Conservation (phyloP, 345 rosid species). For the Nephelium lappaceum region DNA sequence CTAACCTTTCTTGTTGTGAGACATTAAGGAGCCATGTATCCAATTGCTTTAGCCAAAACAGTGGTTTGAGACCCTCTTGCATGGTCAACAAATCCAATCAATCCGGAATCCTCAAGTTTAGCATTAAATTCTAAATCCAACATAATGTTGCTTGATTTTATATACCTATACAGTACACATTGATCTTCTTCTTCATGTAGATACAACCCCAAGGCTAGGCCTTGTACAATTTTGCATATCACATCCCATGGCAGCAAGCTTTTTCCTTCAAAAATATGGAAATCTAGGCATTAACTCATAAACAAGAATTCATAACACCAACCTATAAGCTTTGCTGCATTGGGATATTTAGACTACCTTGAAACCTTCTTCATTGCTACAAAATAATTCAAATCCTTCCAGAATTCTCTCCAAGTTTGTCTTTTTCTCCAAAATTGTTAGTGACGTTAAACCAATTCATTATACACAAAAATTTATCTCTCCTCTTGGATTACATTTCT, state of each 20-base stretch:
- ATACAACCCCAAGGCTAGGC: slow-evolving; percentile 34
- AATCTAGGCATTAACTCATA: slow-evolving; percentile 42
- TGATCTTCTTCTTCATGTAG: slow-evolving; percentile 43
- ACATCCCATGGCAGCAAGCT: too few species aligned
- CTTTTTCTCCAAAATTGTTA: slow-evolving; percentile 24
- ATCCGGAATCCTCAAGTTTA: too few species aligned
- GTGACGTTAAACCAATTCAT: slow-evolving; percentile 32
- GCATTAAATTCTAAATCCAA: too few species aligned
- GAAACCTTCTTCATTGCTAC: too few species aligned
- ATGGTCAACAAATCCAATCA: slow-evolving; percentile 35
- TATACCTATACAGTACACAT: too few species aligned
- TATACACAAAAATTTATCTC: too few species aligned
- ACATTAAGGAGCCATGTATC: slow-evolving; percentile 43
- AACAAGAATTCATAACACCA: slow-evolving; percentile 44
- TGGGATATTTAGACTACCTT: slow-evolving; percentile 36
- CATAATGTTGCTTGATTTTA: too few species aligned
- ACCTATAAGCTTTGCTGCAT: slow-evolving; percentile 39
- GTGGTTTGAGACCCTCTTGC: slow-evolving; percentile 30
- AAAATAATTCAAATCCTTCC: slow-evolving; percentile 24
- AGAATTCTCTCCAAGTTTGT: slow-evolving; percentile 37
- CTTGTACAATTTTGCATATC: slow-evolving; percentile 29
- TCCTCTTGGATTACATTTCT: too few species aligned
- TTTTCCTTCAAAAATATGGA: slow-evolving; percentile 22
- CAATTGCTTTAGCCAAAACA: slow-evolving; percentile 23
- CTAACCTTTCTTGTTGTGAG: too few species aligned